Conservation (phyloP, 192 early-diverging fungal genomes). For the Ambispora gerdemannii region DNA sequence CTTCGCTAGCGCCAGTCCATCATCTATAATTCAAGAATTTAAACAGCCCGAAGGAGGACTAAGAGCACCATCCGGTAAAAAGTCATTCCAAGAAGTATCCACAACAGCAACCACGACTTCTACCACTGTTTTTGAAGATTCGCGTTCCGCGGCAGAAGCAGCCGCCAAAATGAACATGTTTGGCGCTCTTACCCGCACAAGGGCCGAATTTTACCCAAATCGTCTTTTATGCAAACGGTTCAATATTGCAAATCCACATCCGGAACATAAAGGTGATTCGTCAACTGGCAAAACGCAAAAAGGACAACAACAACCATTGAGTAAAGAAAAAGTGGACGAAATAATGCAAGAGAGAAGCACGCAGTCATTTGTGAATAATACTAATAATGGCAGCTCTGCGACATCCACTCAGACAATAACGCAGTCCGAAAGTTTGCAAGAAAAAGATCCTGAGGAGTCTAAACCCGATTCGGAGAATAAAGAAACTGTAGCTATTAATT, state of each 20-base stretch:
- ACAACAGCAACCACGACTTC: background rate
- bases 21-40: constrained; percentile 30
- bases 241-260: constrained; percentile 70
- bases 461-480: constrained; percentile 16
- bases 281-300: constrained; percentile 37
- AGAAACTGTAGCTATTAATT: constrained; percentile 28
- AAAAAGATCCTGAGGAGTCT: background rate
- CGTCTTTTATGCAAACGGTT: constrained; percentile 76
- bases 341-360: constrained; percentile 35
- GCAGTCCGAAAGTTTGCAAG: constrained; percentile 10
- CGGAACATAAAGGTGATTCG: constrained; percentile 42
- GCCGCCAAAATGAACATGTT: constrained; percentile 65
- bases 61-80: constrained; percentile 29
- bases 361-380: constrained; percentile 2
- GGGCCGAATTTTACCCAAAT: constrained; percentile 58
- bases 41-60: constrained; percentile 42
- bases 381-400: constrained; percentile 1
- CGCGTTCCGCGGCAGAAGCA: constrained; percentile 40
- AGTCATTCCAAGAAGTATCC: background rate
- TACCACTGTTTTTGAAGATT: background rate
- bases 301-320: constrained; percentile 40
- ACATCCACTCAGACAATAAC: constrained; percentile 28
- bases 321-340: constrained; percentile 38
- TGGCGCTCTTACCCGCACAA: constrained; percentile 60
- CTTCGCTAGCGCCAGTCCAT: constrained; percentile 55